Evolutionary conservation across 768 basidiomycete genomes (phyloP).

Genomic region (Rubroboletus pulcherrimus): DNA sequence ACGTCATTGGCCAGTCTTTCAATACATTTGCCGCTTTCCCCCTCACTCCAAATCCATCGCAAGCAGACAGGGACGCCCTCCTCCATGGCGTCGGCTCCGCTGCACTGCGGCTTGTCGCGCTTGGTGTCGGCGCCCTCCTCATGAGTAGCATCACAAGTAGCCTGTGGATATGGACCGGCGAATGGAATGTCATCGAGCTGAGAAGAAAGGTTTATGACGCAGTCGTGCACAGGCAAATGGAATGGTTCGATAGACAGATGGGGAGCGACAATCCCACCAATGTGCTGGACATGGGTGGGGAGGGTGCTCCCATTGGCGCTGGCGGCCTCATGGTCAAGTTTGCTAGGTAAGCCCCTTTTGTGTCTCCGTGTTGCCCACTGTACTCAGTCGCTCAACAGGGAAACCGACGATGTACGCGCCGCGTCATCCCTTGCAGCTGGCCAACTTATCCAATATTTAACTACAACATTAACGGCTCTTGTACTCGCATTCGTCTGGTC

Average conservation of each 20-base stretch:
- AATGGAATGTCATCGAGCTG: conserved; percentile 67
- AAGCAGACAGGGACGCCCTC: conserved; percentile 46
- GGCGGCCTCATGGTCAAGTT: conserved; percentile 95
- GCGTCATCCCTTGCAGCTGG: conserved; percentile 81
- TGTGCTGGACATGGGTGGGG: conserved; percentile 34
- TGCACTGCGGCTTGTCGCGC: conserved; percentile 61
- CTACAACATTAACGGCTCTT: conserved; percentile 75
- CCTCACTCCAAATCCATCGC: conserved; percentile 36
- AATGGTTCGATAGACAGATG: conserved; percentile 89
- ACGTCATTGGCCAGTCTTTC: conserved; percentile 74
- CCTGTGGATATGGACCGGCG: conserved; percentile 87
- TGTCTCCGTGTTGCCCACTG: background rate
- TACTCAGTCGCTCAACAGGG: conserved; percentile 45
- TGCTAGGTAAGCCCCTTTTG: conserved; percentile 49
- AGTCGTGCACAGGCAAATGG: conserved; percentile 68
- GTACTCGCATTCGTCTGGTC: conserved; percentile 78
- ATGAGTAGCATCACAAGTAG: conserved; percentile 72
- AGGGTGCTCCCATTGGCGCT: conserved; percentile 62
- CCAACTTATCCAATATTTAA: conserved; percentile 73
- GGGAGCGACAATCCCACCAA: conserved; percentile 47
- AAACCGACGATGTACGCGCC: conserved; percentile 89
- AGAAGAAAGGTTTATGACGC: conserved; percentile 65
- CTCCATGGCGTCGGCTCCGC: conserved; percentile 55
- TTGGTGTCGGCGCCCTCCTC: conserved; percentile 62
- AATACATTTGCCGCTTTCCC: conserved; percentile 64